These are phyloP conservation scores for Phytophthora citrophthora DNA, from an alignment of 352 stramenopile genomes.

Conservation along the genomic window DNA sequence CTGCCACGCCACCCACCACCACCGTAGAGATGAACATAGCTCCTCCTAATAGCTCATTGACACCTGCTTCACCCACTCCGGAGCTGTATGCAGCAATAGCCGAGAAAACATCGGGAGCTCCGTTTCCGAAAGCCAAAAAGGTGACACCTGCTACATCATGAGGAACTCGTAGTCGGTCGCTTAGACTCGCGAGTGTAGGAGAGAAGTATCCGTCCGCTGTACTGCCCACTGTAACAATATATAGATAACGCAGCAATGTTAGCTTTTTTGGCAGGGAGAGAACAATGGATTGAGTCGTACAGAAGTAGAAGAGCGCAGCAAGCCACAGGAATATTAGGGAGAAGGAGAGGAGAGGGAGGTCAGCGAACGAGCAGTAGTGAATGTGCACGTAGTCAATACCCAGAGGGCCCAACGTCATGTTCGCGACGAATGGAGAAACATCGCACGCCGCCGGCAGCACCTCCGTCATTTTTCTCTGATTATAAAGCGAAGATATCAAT, in stretches of 20 bases:
- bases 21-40: constrained; percentile 96
- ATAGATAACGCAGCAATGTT: not conserved
- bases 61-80: constrained; percentile 69
- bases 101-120: constrained; percentile 96
- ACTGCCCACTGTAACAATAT: constrained; percentile 81
- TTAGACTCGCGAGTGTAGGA: constrained; percentile 96
- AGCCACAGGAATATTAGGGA: constrained; percentile 71
- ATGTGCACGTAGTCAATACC: constrained; percentile 83
- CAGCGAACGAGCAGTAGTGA: constrained; percentile 73
- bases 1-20: constrained; percentile 89
- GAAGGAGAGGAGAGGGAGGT: constrained; percentile 56
- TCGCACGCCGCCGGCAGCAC: constrained; percentile 30
- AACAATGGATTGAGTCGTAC: constrained; percentile 35
- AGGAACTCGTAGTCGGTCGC: constrained; percentile 82
- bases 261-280: not conserved
- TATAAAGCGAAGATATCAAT: no score
- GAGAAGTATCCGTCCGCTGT: constrained; percentile 99
- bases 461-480: not conserved
- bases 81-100: constrained; percentile 88
- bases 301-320: constrained; percentile 80
- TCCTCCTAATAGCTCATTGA: constrained; percentile 91
- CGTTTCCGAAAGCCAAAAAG: constrained; percentile 98
- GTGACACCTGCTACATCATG: constrained; percentile 96
- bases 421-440: constrained; percentile 48
- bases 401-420: constrained; percentile 75